Evolutionary conservation across 164 flowering plant genomes (phyloP), one percentile per base, ranked within the genome.

Genomic region (Vitis vinifera): DNA sequence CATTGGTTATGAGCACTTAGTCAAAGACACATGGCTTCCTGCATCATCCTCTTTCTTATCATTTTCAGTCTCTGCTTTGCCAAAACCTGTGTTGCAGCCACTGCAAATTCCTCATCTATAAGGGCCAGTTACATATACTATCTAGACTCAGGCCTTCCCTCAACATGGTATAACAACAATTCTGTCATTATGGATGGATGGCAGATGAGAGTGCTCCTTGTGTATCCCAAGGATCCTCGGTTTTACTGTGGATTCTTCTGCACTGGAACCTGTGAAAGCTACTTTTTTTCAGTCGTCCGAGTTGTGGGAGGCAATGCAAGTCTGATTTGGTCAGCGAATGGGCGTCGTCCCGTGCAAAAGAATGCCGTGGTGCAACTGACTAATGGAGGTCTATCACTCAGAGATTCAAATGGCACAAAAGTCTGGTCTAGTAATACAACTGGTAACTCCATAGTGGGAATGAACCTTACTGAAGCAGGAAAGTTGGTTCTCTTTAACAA

Each of bases 101-200:
- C 8, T 55, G 17, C 0, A 2, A 55, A 17, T n/a, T 17, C 29
- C 27, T 58, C 61, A 58, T 10, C 10, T 17, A 9, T 47, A 23
- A 59, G 5, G 47, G 47, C 58, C 17, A 55, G 58, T 17, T 55
- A n/a, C 8, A n/a, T 13, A 55, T 55, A 27, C 63, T 59, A 59
- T 15, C 47, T 59, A 3, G 13, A 59, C 31, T 59, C 63, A 9
- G 31, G 47, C 47, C 47, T 8, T 30, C 63, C 63, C 13, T 23
- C 63, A 59, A 59, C 10, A 59, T 59, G 63, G 63, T 30, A 3
- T 12, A 59, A 59, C 47, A 59, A 59, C 47, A 29, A 59, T 15
- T 37, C 44, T 3, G 44, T 37, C 44, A 37, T 37, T 3, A 37
- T 37, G 44, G 55, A 52, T 52, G 55, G 55, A 52, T 52, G 55